These are phyloP conservation scores for Amylocarpus encephaloides DNA, from an alignment of 2,329 filamentous ascomycete genomes.

Conservation along the genomic window DNA sequence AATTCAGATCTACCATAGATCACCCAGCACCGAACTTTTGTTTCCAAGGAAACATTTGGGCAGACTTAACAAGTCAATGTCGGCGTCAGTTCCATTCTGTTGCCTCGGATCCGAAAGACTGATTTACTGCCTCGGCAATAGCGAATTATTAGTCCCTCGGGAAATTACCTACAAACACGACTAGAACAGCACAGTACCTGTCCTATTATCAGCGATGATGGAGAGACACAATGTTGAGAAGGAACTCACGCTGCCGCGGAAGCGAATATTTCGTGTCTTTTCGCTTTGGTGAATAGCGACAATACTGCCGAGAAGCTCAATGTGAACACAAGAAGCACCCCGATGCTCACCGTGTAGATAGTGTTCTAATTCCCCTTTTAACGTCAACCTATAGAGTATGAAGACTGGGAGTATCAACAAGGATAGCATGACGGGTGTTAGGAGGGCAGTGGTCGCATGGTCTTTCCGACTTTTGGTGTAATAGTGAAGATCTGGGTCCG, in stretches of 20 bases:
- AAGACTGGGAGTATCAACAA: slow-evolving; percentile 9
- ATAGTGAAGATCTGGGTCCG: slow-evolving; percentile 4
- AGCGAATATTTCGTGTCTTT: slow-evolving; percentile 21
- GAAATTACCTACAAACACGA: slow-evolving; percentile 15
- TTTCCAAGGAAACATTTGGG: too few species aligned
- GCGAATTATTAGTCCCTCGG: neutral
- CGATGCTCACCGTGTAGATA: slow-evolving; percentile 7
- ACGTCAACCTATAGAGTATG: slow-evolving; percentile 1
- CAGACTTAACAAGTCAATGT: too few species aligned
- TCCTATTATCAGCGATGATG: neutral
- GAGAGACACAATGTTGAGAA: too few species aligned
- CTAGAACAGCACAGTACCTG: slow-evolving; percentile 23
- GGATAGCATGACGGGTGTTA: slow-evolving; percentile 1
- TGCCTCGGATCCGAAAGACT: too few species aligned
- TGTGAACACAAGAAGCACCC: slow-evolving; percentile 17
- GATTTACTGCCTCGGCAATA: neutral
- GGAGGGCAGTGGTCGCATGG: neutral
- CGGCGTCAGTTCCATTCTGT: too few species aligned
- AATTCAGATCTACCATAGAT: too few species aligned
- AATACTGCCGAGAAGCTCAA: slow-evolving; percentile 15
- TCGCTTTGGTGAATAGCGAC: slow-evolving; percentile 19
- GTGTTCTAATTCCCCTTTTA: neutral
- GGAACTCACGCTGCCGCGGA: slow-evolving; percentile 19
- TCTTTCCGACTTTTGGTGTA: slow-evolving; percentile 7
- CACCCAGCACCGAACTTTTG: too few species aligned